Percentiles rank a stretch among this genome's conserved stretches.
Conservation (phyloP, 176 grass and related monocot genomes). For the Cenchrus purpureus region DNA sequence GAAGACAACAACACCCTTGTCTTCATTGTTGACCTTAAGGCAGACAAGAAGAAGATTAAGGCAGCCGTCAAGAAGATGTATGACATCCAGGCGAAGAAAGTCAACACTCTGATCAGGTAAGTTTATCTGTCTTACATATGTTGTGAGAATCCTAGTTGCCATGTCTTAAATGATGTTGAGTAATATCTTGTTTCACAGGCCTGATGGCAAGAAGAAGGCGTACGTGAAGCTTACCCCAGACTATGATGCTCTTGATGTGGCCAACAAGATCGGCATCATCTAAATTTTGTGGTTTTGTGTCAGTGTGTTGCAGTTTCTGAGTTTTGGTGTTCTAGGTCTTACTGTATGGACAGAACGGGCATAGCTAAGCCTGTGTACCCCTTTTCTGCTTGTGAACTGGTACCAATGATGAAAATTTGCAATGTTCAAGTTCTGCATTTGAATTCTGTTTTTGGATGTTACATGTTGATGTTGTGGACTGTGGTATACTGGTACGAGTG, state of each 20-base stretch:
- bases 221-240: conserved; percentile 74
- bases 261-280: conserved; percentile 84
- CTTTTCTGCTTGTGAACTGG: neutral
- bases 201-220: conserved; percentile 70
- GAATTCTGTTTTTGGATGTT: neutral
- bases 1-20: conserved; percentile 60
- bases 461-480: too few relatives aligned
- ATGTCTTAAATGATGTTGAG: neutral
- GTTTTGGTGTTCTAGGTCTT: conserved; percentile 31
- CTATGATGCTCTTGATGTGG: conserved; percentile 69
- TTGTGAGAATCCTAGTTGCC: neutral
- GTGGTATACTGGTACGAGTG: neutral
- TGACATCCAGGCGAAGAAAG: conserved; percentile 60
- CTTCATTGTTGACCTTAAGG: conserved; percentile 57
- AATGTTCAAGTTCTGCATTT: conserved; percentile 10
- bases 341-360: neutral
- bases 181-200: conserved; percentile 29
- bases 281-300: conserved; percentile 25
- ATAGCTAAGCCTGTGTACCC: neutral
- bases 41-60: conserved; percentile 56
- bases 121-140: neutral
- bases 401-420: conserved; percentile 9
- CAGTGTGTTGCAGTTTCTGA: conserved; percentile 21
- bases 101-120: conserved; percentile 67
- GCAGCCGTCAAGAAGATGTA: conserved; percentile 63